A percentile compares a stretch with the other conserved stretches of the same genome.
phyloP scores from a whole-genome alignment of 208 protist species.

The Acanthamoeba divionensis region DNA sequence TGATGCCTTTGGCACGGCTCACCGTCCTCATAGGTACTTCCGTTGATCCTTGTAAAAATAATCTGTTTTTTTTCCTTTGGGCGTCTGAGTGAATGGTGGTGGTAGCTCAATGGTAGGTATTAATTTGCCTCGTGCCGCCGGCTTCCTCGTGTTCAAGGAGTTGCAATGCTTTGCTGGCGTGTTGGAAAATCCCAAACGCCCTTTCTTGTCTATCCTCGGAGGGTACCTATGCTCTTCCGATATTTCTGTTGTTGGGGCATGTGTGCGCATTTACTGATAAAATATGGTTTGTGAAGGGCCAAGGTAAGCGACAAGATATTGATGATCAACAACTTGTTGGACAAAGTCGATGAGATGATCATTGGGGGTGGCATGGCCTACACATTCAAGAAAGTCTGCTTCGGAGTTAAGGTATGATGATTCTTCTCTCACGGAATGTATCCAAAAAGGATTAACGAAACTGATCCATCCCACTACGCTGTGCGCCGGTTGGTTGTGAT shows the following conservation, averaged over 20 bases:
- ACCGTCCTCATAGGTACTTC: conserved; percentile 91
- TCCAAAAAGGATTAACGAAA: too few species aligned
- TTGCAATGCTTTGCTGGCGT: conserved; percentile 96
- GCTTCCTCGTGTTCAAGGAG: conserved; percentile 98
- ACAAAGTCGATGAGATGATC: conserved; percentile 96
- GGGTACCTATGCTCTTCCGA: conserved; percentile 66
- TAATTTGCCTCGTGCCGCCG: conserved; percentile 86
- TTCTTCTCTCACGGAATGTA: too few species aligned
- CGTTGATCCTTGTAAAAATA: conserved; percentile 38
- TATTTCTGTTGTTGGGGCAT: not conserved
- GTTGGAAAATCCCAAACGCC: conserved; percentile 80
- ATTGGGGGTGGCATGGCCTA: conserved; percentile 98
- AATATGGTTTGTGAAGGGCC: conserved; percentile 71
- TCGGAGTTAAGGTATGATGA: conserved; percentile 65
- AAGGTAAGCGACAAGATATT: conserved; percentile 99
- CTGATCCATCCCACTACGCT: too few species aligned
- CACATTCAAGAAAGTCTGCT: conserved; percentile 92
- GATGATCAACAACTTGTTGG: conserved; percentile 97
- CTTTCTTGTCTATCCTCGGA: conserved; percentile 96
- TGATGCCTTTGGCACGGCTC: conserved; percentile 98
- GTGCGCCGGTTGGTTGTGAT: too few species aligned
- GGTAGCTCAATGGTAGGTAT: conserved; percentile 85
- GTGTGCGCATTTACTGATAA: not conserved
- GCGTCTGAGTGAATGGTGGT: conserved; percentile 45
- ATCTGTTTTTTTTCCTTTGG: conserved; percentile 47